phyloP scores from a whole-genome alignment of 2,329 filamentous ascomycete species.

The Didymella segeticola region DNA sequence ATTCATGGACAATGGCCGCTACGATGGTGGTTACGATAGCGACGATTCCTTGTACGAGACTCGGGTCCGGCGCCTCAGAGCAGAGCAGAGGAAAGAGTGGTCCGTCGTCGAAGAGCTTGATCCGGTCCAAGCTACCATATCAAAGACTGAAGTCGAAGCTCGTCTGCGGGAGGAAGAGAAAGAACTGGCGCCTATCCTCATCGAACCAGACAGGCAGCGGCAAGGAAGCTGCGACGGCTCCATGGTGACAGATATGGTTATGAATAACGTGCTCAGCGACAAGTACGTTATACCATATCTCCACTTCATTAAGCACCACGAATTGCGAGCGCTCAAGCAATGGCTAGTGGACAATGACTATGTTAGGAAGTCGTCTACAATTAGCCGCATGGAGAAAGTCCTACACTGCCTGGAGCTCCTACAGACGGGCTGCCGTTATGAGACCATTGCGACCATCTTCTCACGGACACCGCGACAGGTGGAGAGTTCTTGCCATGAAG shows the following conservation, averaged over 20 bases:
- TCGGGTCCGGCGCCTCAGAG: slow-evolving; percentile 3
- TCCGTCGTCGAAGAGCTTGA: slow-evolving; percentile 11
- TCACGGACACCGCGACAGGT: slow-evolving; percentile 38
- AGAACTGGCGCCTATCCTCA: slow-evolving; percentile 8
- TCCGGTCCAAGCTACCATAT: slow-evolving; percentile 6
- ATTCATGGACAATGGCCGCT: background rate
- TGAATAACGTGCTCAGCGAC: slow-evolving; percentile 25
- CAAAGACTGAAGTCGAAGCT: slow-evolving; percentile 21
- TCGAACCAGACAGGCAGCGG: slow-evolving; percentile 25
- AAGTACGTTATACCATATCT: slow-evolving; percentile 29
- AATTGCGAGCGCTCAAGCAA: slow-evolving; percentile 29
- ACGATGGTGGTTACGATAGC: slow-evolving; percentile 10
- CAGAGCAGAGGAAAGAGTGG: slow-evolving; percentile 5
- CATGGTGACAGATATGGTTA: slow-evolving; percentile 26
- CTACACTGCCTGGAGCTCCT: slow-evolving; percentile 36
- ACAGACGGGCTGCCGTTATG: slow-evolving; percentile 35
- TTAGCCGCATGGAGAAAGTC: slow-evolving; percentile 37
- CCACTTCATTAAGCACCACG: slow-evolving; percentile 35
- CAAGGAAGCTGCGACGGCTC: slow-evolving; percentile 29
- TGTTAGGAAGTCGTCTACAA: slow-evolving; percentile 20
- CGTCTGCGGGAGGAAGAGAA: slow-evolving; percentile 26
- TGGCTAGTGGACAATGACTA: slow-evolving; percentile 25
- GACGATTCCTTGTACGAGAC: slow-evolving; percentile 10
- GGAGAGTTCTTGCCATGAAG: slow-evolving; percentile 30
- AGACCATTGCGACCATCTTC: slow-evolving; percentile 37